A percentile compares a stretch with the other conserved stretches of the same genome.
These are phyloP conservation scores for Sclerotinia trifoliorum DNA, from an alignment of 2,329 filamentous ascomycete genomes.

Conservation along the genomic window DNA sequence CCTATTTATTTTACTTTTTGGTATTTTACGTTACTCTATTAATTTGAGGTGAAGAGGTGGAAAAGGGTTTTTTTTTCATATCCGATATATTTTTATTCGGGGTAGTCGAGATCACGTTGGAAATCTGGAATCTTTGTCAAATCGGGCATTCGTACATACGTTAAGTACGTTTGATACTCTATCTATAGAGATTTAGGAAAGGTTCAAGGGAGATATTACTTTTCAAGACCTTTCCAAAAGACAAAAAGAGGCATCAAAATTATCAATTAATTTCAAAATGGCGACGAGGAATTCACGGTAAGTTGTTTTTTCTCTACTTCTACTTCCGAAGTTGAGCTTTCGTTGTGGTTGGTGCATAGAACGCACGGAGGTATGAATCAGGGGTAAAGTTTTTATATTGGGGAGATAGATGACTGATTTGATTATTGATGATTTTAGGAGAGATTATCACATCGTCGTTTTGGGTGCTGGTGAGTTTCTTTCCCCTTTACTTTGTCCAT, in stretches of 20 bases:
- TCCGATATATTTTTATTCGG: background rate
- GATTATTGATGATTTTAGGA: slow-evolving; percentile 40
- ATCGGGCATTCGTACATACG: background rate
- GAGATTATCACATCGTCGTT: slow-evolving; percentile 67
- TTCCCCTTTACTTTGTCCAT: slow-evolving; percentile 10
- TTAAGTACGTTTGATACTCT: background rate
- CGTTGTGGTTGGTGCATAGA: slow-evolving; percentile 14
- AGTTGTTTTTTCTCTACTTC: slow-evolving; percentile 1
- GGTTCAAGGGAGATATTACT: background rate
- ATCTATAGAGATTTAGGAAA: background rate
- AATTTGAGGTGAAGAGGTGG: background rate
- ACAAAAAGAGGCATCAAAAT: background rate
- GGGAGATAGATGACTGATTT: slow-evolving; percentile 16
- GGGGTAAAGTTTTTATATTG: slow-evolving; percentile 18
- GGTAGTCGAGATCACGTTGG: slow-evolving; percentile 9
- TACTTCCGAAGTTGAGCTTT: background rate
- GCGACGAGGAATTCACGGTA: slow-evolving; percentile 19
- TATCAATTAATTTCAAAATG: slow-evolving; percentile 10
- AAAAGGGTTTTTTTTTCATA: background rate
- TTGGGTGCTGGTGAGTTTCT: slow-evolving; percentile 54
- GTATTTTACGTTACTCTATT: background rate
- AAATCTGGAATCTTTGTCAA: slow-evolving; percentile 1
- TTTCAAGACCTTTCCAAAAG: background rate
- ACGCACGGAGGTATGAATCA: slow-evolving; percentile 22
- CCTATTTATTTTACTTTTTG: background rate